Conservation (phyloP, 2,329 filamentous ascomycete species). For the Stagonosporopsis vannaccii region DNA sequence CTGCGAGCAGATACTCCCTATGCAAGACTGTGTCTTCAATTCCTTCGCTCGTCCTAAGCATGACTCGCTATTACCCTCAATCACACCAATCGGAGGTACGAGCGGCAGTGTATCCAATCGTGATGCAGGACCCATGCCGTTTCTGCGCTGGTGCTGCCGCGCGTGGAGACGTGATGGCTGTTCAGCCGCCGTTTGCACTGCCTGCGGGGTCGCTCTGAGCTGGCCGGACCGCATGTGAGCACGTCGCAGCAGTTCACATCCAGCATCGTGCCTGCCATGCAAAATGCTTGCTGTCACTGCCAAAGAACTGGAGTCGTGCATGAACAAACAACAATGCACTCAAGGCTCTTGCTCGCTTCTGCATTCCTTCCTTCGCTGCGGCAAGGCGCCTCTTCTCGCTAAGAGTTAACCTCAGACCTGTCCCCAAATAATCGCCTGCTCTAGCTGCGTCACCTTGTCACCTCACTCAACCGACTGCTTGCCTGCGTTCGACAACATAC, state of each 20-base stretch:
- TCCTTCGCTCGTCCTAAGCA: neutral
- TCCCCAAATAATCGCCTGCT: constrained; percentile 34
- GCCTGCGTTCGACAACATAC: constrained; percentile 25
- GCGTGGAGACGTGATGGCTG: constrained; percentile 13
- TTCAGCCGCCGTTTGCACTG: constrained; percentile 24
- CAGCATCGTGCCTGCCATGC: constrained; percentile 15
- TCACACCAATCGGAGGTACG: constrained; percentile 14
- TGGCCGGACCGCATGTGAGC: constrained; percentile 24
- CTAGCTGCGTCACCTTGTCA: constrained; percentile 27
- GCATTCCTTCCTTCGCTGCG: constrained; percentile 34
- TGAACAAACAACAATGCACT: neutral
- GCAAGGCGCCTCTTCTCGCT: constrained; percentile 44
- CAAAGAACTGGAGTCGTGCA: neutral
- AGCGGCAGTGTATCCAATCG: constrained; percentile 14
- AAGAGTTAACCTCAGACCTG: constrained; percentile 34
- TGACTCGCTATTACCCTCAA: constrained; percentile 8
- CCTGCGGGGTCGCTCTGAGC: constrained; percentile 25
- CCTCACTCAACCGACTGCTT: constrained; percentile 30
- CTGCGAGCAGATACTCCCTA: neutral
- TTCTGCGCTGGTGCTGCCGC: constrained; percentile 15
- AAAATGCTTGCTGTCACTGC: constrained; percentile 21
- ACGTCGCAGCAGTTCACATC: constrained; percentile 15
- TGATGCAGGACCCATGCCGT: constrained; percentile 6
- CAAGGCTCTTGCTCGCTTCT: constrained; percentile 12
- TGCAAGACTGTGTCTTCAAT: neutral